Conservation (phyloP, 2,329 filamentous ascomycete species). For the Botrytis medusae region DNA sequence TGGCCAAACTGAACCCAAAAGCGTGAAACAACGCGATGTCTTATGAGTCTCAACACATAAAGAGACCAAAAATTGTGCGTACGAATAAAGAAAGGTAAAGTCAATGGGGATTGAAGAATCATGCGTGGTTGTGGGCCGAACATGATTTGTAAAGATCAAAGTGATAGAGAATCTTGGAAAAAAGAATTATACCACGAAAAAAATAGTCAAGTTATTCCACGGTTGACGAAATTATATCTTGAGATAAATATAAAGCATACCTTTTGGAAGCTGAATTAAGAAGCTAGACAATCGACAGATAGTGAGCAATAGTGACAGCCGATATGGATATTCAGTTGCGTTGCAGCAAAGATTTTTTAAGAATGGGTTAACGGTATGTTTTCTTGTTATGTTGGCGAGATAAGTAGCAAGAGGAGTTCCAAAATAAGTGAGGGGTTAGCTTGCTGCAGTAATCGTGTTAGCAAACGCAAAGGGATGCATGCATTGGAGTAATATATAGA, state of each 20-base stretch:
- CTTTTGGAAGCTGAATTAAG: background rate
- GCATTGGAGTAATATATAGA: background rate
- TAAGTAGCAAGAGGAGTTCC: background rate
- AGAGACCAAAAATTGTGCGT: background rate
- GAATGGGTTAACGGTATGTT: background rate
- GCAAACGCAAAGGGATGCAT: background rate
- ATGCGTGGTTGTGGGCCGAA: background rate
- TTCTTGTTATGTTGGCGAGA: background rate
- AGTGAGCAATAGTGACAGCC: background rate
- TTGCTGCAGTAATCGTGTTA: constrained; percentile 1
- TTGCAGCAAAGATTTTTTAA: background rate
- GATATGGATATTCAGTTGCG: background rate
- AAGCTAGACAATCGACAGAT: background rate
- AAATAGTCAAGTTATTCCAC: background rate
- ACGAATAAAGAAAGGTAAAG: background rate
- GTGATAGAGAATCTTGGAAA: background rate
- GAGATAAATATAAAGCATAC: background rate
- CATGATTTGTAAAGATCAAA: background rate
- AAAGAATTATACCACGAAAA: background rate
- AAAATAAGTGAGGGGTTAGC: background rate
- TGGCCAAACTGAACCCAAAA: background rate
- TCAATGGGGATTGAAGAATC: background rate
- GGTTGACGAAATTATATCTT: background rate
- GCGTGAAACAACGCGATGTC: background rate
- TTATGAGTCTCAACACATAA: background rate